Conservation (phyloP, 2,329 filamentous ascomycete species). For the Setomelanomma holmii region DNA sequence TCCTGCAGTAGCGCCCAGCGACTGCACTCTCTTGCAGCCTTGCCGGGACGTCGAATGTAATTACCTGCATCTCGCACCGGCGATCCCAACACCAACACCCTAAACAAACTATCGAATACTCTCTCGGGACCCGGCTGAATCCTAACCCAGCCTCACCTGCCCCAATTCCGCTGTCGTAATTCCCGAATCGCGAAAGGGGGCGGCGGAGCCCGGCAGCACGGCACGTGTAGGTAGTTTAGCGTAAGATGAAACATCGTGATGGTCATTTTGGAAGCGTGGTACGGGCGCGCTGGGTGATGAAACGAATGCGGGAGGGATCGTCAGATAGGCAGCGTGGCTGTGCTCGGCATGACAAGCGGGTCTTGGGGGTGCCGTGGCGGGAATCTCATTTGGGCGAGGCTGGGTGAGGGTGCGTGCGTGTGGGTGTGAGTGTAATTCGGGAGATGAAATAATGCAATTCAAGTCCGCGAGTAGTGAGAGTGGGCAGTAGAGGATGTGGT, state of each 20-base stretch:
- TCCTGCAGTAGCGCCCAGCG: too few species aligned
- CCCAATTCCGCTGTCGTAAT: too few species aligned
- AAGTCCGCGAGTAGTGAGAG: too few species aligned
- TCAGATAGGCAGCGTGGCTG: background rate
- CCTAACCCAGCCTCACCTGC: too few species aligned
- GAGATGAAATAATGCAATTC: too few species aligned
- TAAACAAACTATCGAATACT: background rate
- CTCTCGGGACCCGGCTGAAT: too few species aligned
- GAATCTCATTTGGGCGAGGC: background rate
- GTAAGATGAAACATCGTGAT: background rate
- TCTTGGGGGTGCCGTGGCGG: background rate
- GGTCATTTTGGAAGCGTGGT: background rate
- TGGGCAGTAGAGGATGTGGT: too few species aligned
- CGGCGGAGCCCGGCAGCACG: background rate
- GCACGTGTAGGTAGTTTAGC: background rate
- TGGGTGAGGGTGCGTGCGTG: background rate
- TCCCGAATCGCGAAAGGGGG: background rate
- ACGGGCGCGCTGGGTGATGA: background rate
- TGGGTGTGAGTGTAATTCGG: too few species aligned
- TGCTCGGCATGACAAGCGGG: background rate
- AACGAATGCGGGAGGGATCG: conserved; percentile 1
- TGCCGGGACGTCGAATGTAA: too few species aligned
- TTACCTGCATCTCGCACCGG: too few species aligned
- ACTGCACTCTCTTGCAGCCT: too few species aligned
- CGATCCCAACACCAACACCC: background rate